phyloP scores from a whole-genome alignment of 129 eudicot species.

The Smallanthus sonchifolius region DNA sequence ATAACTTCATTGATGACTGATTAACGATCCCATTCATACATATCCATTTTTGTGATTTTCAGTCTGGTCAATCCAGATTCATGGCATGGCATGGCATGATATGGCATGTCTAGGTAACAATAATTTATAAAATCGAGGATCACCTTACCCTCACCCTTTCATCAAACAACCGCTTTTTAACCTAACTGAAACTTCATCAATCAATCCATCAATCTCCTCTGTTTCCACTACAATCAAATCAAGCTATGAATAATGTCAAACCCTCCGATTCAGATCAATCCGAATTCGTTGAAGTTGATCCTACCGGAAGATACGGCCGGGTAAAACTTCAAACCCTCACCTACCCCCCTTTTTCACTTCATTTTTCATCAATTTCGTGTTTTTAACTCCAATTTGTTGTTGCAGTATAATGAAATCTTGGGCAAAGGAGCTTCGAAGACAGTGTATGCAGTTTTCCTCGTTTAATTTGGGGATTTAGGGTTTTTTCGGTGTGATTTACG shows the following conservation, averaged over 20 bases:
- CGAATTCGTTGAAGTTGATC: conserved; percentile 90
- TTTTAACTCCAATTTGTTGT: conserved; percentile 4
- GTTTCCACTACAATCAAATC: neutral
- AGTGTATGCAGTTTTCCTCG: conserved; percentile 50
- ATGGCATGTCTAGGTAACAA: too few species aligned
- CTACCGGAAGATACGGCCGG: conserved; percentile 95
- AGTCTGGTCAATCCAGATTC: too few species aligned
- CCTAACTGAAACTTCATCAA: neutral
- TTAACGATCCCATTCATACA: too few species aligned
- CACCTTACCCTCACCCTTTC: neutral
- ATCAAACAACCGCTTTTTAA: neutral
- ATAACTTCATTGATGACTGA: too few species aligned
- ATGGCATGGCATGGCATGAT: too few species aligned
- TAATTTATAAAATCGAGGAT: too few species aligned
- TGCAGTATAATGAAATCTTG: conserved; percentile 82
- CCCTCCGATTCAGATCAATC: conserved; percentile 42
- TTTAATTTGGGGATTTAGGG: neutral
- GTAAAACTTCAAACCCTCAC: conserved; percentile 21
- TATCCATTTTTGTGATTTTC: too few species aligned
- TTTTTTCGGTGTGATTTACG: neutral
- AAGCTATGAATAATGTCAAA: conserved; percentile 17
- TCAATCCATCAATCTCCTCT: neutral
- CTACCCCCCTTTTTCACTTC: neutral
- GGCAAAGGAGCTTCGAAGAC: conserved; percentile 96
- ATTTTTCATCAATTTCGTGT: neutral